These are phyloP conservation scores for Trichoderma gamsii DNA, from an alignment of 495 filamentous ascomycete species.

Conservation along the genomic window DNA sequence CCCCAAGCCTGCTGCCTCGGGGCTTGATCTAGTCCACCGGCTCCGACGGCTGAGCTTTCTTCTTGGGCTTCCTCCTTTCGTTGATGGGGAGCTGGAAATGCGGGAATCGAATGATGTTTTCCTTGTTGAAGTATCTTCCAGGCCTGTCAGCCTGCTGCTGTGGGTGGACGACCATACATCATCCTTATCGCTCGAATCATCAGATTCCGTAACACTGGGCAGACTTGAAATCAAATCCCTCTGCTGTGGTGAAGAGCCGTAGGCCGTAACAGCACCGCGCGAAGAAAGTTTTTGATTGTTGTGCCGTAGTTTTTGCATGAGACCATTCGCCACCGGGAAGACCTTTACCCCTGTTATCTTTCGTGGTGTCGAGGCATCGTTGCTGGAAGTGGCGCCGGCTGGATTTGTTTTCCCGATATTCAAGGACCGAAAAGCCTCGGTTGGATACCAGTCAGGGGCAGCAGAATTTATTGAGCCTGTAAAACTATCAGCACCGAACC, in stretches of 20 bases:
- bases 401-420: background rate
- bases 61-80: constrained; percentile 15
- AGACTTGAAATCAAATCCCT: background rate
- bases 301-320: background rate
- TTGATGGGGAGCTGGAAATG: background rate
- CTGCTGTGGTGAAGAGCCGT: background rate
- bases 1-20: constrained; percentile 30
- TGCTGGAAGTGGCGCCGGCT: background rate
- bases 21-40: constrained; percentile 21
- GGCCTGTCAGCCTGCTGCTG: background rate
- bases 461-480: background rate
- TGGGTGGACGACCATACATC: background rate
- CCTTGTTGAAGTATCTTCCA: constrained; percentile 27
- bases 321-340: background rate
- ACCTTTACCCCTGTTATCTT: background rate
- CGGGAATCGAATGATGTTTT: constrained; percentile 38
- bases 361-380: background rate
- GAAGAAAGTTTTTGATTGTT: background rate
- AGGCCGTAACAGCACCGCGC: background rate
- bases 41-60: constrained; percentile 18
- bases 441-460: background rate
- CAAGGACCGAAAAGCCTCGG: background rate
- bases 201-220: background rate
- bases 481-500: background rate
- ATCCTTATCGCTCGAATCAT: background rate